Base-by-base conservation (phyloP, 1,284 basidiomycete species). In the Ganoderma resinaceum region DNA sequence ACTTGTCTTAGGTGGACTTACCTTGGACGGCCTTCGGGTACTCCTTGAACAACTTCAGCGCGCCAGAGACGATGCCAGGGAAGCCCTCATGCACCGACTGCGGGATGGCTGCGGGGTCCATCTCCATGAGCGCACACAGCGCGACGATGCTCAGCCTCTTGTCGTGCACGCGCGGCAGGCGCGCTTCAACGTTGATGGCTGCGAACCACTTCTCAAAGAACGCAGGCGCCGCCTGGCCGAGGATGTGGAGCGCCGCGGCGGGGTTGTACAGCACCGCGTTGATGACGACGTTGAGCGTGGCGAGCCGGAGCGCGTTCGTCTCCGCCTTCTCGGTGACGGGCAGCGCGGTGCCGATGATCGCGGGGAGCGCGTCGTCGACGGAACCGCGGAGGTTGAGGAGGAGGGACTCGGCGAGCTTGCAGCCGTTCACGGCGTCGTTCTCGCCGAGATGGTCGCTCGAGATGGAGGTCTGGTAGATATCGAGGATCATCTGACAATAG, bases 241-340 rank as follows among this genome's bases (percentile, higher is more conserved):
- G 91, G 68, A 94, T 80, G 71, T 90, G 89, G 49, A 97, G 84
- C 5, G 95, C 85, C 0, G 93, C 89, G 0, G 85, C 82, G 0
- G 95, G 89, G 80, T 96, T 96, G 85, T 96, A 97, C 63, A 93
- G 87, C n/a, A 97, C 85, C 18, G 91, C 81, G 77, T 95, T 95
- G 78, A 97, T 85, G 74, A 97, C 86, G 37, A 96, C 91, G 76
- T 96, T 88, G 68, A 96, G 85, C 78, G 94, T 91, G 66, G 94
- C 90, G 53, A 96, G 89, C 66, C 88, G 89, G 63, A 96, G 87
- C 11, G 88, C 78, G 26, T 83, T 82, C 2, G 92, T 92, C 71
- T 91, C 82, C 23, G 86, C 83, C 40, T 84, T 85, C 70, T 91
- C 87, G 33, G 91, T 74, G 68, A 89, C 81, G 61, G 81, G 82